Percentiles rank a stretch among this genome's conserved stretches.
phyloP scores from a whole-genome alignment of 2,329 filamentous ascomycete genomes.

The Aspergillus pseudoviridinutans region DNA sequence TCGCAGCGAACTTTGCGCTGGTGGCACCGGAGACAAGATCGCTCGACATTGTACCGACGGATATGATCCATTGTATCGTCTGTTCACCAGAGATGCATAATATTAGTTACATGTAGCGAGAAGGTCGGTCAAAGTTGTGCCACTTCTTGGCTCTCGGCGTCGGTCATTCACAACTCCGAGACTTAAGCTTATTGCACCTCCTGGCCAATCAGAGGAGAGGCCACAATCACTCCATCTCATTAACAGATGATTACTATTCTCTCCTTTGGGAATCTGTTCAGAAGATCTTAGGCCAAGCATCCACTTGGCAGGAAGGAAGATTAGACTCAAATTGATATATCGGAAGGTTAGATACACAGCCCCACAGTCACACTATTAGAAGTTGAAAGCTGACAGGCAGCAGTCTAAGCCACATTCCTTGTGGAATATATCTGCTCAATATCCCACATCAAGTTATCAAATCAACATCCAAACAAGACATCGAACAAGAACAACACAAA shows the following conservation, averaged over 20 bases:
- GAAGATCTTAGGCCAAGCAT: background rate
- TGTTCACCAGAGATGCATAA: background rate
- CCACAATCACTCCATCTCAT: too few species aligned
- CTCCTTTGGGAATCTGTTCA: too few species aligned
- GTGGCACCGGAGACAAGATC: constrained; percentile 28
- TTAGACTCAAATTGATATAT: too few species aligned
- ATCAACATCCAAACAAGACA: background rate
- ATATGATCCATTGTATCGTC: background rate
- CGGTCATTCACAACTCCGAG: background rate
- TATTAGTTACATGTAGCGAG: background rate
- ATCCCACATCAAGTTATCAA: background rate
- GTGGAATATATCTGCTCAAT: background rate
- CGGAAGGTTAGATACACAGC: too few species aligned
- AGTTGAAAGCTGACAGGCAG: background rate
- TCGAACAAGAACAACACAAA: background rate
- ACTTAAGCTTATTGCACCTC: background rate
- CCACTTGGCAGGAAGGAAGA: too few species aligned
- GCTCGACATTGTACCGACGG: constrained; percentile 24
- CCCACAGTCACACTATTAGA: background rate
- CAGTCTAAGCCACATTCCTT: background rate
- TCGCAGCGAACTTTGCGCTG: constrained; percentile 28
- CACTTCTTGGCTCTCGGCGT: background rate
- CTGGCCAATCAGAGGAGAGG: background rate
- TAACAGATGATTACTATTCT: too few species aligned
- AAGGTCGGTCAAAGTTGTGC: background rate